These are phyloP conservation scores for Neurospora sp. DNA, from an alignment of 495 filamentous ascomycete species.

Conservation along the genomic window DNA sequence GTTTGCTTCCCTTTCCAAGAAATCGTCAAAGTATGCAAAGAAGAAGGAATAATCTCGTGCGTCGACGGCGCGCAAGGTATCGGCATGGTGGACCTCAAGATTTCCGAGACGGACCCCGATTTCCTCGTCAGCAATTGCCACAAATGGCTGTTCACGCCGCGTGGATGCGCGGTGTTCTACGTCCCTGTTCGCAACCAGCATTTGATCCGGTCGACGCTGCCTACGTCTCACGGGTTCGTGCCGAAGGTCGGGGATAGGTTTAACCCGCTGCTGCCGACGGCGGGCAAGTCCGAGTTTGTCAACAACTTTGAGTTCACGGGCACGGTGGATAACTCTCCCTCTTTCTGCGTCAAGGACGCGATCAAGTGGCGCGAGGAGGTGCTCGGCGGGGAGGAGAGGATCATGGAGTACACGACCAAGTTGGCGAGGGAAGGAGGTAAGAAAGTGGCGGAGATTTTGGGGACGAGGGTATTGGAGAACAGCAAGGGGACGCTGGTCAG, in stretches of 20 bases:
- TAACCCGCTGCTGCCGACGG: slow-evolving; percentile 37
- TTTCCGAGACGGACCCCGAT: slow-evolving; percentile 57
- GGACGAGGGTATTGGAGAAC: slow-evolving; percentile 62
- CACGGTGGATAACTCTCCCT: slow-evolving; percentile 62
- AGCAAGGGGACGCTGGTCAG: slow-evolving; percentile 31
- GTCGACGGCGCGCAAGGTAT: slow-evolving; percentile 81
- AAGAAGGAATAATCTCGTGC: slow-evolving; percentile 48
- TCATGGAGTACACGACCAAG: slow-evolving; percentile 45
- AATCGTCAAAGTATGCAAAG: slow-evolving; percentile 51
- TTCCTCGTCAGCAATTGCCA: slow-evolving; percentile 80
- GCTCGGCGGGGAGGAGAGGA: slow-evolving; percentile 64
- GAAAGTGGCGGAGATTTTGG: slow-evolving; percentile 48
- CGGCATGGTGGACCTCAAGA: slow-evolving; percentile 62
- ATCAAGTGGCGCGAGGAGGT: slow-evolving; percentile 56
- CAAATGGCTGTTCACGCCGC: slow-evolving; percentile 87
- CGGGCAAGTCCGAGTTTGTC: slow-evolving; percentile 47
- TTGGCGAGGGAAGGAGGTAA: slow-evolving; percentile 53
- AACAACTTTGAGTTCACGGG: slow-evolving; percentile 68
- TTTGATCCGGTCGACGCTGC: slow-evolving; percentile 62
- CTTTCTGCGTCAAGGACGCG: slow-evolving; percentile 58
- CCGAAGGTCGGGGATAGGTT: slow-evolving; percentile 20
- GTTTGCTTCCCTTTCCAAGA: slow-evolving; percentile 68
- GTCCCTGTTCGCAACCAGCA: slow-evolving; percentile 63
- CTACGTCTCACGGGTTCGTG: slow-evolving; percentile 57
- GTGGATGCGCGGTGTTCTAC: slow-evolving; percentile 70